Evolutionary conservation across 2,329 filamentous ascomycete species (phyloP).

Genomic region (Uncinocarpus reesii): DNA sequence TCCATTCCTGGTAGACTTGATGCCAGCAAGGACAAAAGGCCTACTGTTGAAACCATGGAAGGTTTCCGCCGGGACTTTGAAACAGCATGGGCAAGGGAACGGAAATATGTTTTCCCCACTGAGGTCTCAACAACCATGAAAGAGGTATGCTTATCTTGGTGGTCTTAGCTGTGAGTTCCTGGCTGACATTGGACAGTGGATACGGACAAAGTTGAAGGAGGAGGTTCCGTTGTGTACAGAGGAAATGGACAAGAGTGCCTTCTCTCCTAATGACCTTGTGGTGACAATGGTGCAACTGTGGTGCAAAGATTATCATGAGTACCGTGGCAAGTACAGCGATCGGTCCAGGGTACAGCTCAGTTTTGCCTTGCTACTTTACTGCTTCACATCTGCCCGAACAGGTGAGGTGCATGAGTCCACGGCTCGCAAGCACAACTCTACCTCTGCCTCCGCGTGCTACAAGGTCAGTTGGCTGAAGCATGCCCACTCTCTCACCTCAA

Average conservation of each 20-base stretch:
- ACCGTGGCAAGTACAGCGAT: not conserved
- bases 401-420: constrained; percentile 9
- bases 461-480: too few species aligned
- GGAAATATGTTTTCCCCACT: not conserved
- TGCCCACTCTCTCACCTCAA: not conserved
- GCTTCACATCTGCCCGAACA: constrained; percentile 10
- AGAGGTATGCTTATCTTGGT: constrained; percentile 3
- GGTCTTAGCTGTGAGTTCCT: not conserved
- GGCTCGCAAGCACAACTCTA: not conserved
- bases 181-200: not conserved
- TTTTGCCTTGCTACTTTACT: constrained; percentile 4
- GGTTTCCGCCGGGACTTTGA: constrained; percentile 10
- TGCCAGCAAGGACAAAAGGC: too few species aligned
- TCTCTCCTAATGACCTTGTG: not conserved
- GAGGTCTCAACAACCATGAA: not conserved
- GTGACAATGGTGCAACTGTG: not conserved
- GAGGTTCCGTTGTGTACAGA: too few species aligned
- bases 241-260: not conserved
- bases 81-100: constrained; percentile 1
- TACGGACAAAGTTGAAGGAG: constrained; percentile 2
- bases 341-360: not conserved
- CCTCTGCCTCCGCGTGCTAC: constrained; percentile 1
- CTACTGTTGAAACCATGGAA: too few species aligned
- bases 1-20: too few species aligned
- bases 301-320: constrained; percentile 8